Conservation (phyloP, 768 basidiomycete species). For the Sporobolomyces phaffii region DNA sequence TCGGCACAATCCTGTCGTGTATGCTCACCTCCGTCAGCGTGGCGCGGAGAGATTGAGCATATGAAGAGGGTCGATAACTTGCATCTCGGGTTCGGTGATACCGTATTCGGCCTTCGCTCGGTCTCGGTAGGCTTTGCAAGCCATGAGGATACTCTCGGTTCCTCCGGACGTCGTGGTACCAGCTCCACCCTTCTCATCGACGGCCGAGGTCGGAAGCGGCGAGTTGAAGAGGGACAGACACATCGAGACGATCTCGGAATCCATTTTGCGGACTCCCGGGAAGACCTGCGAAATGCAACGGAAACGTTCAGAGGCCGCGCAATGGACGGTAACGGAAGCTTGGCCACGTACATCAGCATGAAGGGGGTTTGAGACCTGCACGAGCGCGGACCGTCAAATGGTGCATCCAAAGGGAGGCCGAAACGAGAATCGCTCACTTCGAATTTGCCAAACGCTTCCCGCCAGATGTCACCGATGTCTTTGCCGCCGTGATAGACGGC, state of each 20-base stretch:
- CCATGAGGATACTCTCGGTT: constrained; percentile 93
- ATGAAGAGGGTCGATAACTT: constrained; percentile 43
- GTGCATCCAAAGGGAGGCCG: background rate
- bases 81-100: constrained; percentile 90
- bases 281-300: background rate
- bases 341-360: constrained; percentile 65
- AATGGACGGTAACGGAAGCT: too few relatives aligned
- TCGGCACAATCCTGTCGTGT: constrained; percentile 71
- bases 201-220: constrained; percentile 3
- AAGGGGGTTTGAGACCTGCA: constrained; percentile 56
- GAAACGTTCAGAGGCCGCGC: too few relatives aligned
- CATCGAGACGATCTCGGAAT: constrained; percentile 59
- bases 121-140: constrained; percentile 86
- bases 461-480: constrained; percentile 53
- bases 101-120: constrained; percentile 82
- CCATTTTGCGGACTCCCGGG: constrained; percentile 81
- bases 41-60: too few relatives aligned
- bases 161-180: constrained; percentile 93
- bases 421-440: constrained; percentile 57
- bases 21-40: too few relatives aligned
- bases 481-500: constrained; percentile 37
- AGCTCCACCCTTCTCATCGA: constrained; percentile 55
- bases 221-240: constrained; percentile 60
- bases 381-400: background rate
- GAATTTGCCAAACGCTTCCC: constrained; percentile 72